Evolutionary conservation across 345 rosid species (phyloP), one percentile per base, ranked within the genome.

Genomic region (Gynandropsis gynandra): DNA sequence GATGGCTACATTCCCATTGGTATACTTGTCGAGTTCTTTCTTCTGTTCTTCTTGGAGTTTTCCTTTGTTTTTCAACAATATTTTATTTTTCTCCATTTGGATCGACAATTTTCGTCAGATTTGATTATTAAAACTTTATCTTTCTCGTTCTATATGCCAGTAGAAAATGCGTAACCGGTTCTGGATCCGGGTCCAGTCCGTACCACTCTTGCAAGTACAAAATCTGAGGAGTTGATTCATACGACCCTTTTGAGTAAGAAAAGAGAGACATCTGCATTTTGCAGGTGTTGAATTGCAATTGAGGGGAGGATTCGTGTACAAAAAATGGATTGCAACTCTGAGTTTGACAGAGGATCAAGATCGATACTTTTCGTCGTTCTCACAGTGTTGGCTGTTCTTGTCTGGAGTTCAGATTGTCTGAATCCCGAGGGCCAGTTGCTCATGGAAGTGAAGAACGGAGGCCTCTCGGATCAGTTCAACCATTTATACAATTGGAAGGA

Each of bases 381-480:
- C 76, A 32, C 77, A 33, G 54, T 71, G 29, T 50, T 61, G 8
- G 16, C 70, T 43, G 65, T 81, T 45, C 11, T 79, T 53, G 54
- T 80, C 56, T 65, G 65, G 66, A 57, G 57, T 53, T 65, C 82
- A 10, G 59, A 74, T 1, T 75, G 89, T 16, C 70, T 92, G 50
- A 87, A 79, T 61, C 61, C 64, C 4, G 96, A 92, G 55, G 96
- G 96, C 33, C 82, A 68, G 41, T 49, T 57, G 59, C 83, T 92
- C 12, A 42, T 87, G 16, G 79, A 82, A 55, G 52, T 87, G 35
- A 92, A 80, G 75, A 73, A 56, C 47, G 50, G 38, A 54, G 63
- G 73, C 27, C 62, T 92, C 38, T 69, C 69, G 24, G 95, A 87
- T 69, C 43, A 70, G 1, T 52, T 62, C 37, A 64, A 64, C 47